Evolutionary conservation across 2,329 filamentous ascomycete species (phyloP).

Genomic region (Alternaria gaisen): DNA sequence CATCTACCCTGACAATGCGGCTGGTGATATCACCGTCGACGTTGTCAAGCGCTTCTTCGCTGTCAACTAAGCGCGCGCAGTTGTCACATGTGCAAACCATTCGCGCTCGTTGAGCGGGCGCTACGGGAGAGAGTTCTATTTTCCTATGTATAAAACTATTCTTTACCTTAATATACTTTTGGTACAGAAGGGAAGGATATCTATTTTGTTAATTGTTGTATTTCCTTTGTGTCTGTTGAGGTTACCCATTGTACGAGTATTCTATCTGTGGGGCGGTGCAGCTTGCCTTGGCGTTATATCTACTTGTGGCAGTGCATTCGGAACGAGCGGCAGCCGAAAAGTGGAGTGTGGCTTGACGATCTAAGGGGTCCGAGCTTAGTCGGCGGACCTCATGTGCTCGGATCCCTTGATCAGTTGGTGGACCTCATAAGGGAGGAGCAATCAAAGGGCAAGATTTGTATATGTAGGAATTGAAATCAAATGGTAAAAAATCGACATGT

Average conservation of each 20-base stretch:
- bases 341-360: conserved; percentile 14
- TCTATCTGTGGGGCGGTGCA: conserved; percentile 15
- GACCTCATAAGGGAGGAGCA: too few species aligned
- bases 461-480: background rate
- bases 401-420: too few species aligned
- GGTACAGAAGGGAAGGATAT: background rate
- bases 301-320: conserved; percentile 19
- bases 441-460: background rate
- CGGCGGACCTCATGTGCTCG: too few species aligned
- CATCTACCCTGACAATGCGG: conserved; percentile 65
- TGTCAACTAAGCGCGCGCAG: conserved; percentile 3
- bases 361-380: too few species aligned
- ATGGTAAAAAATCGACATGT: background rate
- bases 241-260: conserved; percentile 14
- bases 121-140: conserved; percentile 1
- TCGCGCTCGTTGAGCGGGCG: conserved; percentile 14
- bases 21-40: conserved; percentile 40
- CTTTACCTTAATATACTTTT: background rate
- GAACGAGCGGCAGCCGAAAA: conserved; percentile 7
- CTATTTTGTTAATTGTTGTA: background rate
- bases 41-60: conserved; percentile 42
- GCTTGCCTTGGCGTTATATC: conserved; percentile 17
- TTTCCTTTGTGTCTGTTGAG: background rate
- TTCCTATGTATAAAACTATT: conserved; percentile 21
- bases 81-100: background rate